These are phyloP conservation scores for Colletotrichum sublineola DNA, from an alignment of 2,329 filamentous ascomycete species.

Conservation along the genomic window DNA sequence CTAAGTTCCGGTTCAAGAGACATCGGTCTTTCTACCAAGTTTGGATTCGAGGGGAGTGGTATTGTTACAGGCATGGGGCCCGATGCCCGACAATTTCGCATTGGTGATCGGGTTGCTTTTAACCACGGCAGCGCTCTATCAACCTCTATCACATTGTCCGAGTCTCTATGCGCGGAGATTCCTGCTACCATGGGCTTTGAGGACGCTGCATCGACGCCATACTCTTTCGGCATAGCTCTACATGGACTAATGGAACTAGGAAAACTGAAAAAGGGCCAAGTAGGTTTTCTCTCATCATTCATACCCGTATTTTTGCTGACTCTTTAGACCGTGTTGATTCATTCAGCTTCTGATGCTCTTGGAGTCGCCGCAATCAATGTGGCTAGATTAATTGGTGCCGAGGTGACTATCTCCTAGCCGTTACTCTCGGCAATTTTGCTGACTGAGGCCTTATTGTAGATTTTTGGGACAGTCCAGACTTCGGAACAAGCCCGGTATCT, in stretches of 20 bases:
- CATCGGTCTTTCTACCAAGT: constrained; percentile 36
- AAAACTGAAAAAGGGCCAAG: constrained; percentile 44
- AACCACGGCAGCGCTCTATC: neutral
- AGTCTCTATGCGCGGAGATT: constrained; percentile 44
- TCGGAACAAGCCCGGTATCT: constrained; percentile 53
- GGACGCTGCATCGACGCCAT: constrained; percentile 49
- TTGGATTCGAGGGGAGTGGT: constrained; percentile 42
- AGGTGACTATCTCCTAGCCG: constrained; percentile 1
- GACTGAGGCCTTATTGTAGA: neutral
- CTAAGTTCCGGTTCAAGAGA: constrained; percentile 12
- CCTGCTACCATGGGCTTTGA: constrained; percentile 48
- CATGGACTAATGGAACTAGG: constrained; percentile 44
- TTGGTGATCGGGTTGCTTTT: constrained; percentile 53
- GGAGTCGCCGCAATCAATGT: constrained; percentile 23
- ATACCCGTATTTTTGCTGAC: neutral
- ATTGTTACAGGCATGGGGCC: constrained; percentile 17
- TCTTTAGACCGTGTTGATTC: constrained; percentile 45
- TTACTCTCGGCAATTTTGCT: neutral
- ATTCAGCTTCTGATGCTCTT: constrained; percentile 5
- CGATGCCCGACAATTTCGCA: neutral
- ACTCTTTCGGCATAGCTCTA: constrained; percentile 49
- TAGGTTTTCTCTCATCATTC: neutral
- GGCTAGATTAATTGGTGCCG: constrained; percentile 15
- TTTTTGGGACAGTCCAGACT: constrained; percentile 53
- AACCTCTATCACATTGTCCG: neutral